Percentiles rank a stretch among this genome's conserved stretches.
phyloP scores from a whole-genome alignment of 306 rosid species.

The Trifolium fragiferum region DNA sequence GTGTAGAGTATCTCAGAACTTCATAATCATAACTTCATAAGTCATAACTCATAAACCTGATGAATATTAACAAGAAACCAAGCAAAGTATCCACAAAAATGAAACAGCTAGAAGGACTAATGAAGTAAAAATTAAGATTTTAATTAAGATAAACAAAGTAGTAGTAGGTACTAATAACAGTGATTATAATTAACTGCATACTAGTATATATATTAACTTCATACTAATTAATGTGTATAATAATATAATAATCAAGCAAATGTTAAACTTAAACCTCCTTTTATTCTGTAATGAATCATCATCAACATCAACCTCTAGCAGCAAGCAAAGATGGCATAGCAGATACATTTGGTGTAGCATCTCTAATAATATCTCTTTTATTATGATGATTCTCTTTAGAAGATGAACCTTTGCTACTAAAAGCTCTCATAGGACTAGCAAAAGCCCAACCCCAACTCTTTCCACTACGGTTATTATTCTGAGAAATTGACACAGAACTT shows the following conservation, averaged over 20 bases:
- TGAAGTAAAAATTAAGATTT: neutral
- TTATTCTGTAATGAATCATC: neutral
- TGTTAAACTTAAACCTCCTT: slow-evolving; percentile 14
- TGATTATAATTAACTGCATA: slow-evolving; percentile 4
- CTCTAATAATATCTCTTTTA: slow-evolving; percentile 56
- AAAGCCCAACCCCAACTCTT: slow-evolving; percentile 90
- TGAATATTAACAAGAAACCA: slow-evolving; percentile 33
- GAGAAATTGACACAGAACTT: slow-evolving; percentile 37
- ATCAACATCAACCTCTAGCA: slow-evolving; percentile 51
- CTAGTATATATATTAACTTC: slow-evolving; percentile 35
- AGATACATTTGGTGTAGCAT: slow-evolving; percentile 63
- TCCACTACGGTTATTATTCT: slow-evolving; percentile 49
- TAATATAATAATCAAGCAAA: neutral
- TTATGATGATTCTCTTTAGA: slow-evolving; percentile 55
- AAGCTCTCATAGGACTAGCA: slow-evolving; percentile 95
- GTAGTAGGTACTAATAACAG: slow-evolving; percentile 2
- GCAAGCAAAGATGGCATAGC: slow-evolving; percentile 82
- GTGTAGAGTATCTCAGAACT: neutral
- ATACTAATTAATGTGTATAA: slow-evolving; percentile 32
- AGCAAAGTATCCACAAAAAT: slow-evolving; percentile 37
- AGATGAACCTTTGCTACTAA: slow-evolving; percentile 51
- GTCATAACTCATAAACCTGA: slow-evolving; percentile 17
- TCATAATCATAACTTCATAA: slow-evolving; percentile 12
- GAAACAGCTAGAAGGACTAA: neutral
- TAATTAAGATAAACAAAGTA: slow-evolving; percentile 16